phyloP scores from a whole-genome alignment of 768 basidiomycete species.

The Phylloporus sp. region DNA sequence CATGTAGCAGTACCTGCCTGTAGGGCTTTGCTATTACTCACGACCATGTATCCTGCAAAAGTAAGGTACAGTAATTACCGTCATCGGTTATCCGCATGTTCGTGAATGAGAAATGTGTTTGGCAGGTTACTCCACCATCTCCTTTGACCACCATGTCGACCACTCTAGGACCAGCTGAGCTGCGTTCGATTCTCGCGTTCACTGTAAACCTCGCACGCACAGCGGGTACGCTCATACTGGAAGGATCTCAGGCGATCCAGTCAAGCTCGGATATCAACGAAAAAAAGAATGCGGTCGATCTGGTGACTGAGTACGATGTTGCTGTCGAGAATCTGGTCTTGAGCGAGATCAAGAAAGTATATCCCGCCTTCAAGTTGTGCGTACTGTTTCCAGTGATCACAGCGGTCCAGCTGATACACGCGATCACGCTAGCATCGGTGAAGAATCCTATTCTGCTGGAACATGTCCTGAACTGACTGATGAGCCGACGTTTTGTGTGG shows the following conservation, averaged over 20 bases:
- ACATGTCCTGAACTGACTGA: constrained; percentile 67
- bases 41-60: too few relatives aligned
- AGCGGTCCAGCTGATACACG: background rate
- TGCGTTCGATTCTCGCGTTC: constrained; percentile 64
- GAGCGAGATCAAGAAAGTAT: constrained; percentile 55
- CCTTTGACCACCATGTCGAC: constrained; percentile 27
- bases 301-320: constrained; percentile 94
- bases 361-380: constrained; percentile 81
- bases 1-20: too few relatives aligned
- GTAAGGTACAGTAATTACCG: too few relatives aligned
- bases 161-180: constrained; percentile 37
- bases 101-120: background rate
- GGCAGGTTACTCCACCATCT: too few relatives aligned
- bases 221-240: constrained; percentile 73
- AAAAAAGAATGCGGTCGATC: constrained; percentile 93
- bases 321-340: constrained; percentile 85
- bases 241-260: constrained; percentile 74
- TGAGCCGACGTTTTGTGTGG: constrained; percentile 92
- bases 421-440: constrained; percentile 66
- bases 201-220: constrained; percentile 65
- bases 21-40: too few relatives aligned
- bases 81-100: too few relatives aligned
- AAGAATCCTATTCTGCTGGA: constrained; percentile 88
- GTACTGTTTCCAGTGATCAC: constrained; percentile 28
- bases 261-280: constrained; percentile 56